These are phyloP conservation scores for Fusarium continuum DNA, from an alignment of 2,329 filamentous ascomycete genomes.

Conservation along the genomic window DNA sequence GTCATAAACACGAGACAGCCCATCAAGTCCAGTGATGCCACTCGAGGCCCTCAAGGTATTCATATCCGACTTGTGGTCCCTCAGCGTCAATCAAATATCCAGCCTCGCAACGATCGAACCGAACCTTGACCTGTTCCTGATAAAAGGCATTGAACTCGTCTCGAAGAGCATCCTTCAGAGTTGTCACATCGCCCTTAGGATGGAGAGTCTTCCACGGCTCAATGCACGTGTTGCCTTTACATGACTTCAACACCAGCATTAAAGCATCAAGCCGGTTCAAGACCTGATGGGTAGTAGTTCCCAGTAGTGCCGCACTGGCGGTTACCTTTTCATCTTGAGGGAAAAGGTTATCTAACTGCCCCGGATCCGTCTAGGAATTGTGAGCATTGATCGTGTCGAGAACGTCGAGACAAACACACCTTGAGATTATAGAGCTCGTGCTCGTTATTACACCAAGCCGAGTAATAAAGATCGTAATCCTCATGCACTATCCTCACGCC, in stretches of 20 bases:
- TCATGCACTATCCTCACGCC: slow-evolving; percentile 62
- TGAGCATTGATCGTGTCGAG: background rate
- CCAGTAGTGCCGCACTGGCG: slow-evolving; percentile 24
- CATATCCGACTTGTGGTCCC: slow-evolving; percentile 55
- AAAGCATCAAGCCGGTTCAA: slow-evolving; percentile 65
- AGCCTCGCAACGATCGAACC: slow-evolving; percentile 61
- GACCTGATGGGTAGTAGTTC: slow-evolving; percentile 49
- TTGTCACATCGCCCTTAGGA: slow-evolving; percentile 60
- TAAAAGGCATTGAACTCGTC: slow-evolving; percentile 63
- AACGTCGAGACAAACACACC: slow-evolving; percentile 37
- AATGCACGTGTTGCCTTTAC: slow-evolving; percentile 62
- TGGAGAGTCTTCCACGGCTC: slow-evolving; percentile 67
- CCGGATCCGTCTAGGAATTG: slow-evolving; percentile 57
- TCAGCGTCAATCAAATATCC: slow-evolving; percentile 67
- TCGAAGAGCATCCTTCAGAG: slow-evolving; percentile 60
- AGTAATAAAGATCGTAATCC: slow-evolving; percentile 70
- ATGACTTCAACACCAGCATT: slow-evolving; percentile 69
- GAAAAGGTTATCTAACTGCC: slow-evolving; percentile 59
- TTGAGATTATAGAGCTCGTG: slow-evolving; percentile 72
- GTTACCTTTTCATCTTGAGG: background rate
- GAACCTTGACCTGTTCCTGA: slow-evolving; percentile 55
- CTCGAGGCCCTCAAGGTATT: slow-evolving; percentile 41
- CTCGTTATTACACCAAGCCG: slow-evolving; percentile 75
- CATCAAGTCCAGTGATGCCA: slow-evolving; percentile 45
- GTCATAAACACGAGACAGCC: background rate